A percentile compares a stretch with the other conserved stretches of the same genome.
Conservation (phyloP, 2,329 filamentous ascomycete species). For the Cladobotryum mycophilum region DNA sequence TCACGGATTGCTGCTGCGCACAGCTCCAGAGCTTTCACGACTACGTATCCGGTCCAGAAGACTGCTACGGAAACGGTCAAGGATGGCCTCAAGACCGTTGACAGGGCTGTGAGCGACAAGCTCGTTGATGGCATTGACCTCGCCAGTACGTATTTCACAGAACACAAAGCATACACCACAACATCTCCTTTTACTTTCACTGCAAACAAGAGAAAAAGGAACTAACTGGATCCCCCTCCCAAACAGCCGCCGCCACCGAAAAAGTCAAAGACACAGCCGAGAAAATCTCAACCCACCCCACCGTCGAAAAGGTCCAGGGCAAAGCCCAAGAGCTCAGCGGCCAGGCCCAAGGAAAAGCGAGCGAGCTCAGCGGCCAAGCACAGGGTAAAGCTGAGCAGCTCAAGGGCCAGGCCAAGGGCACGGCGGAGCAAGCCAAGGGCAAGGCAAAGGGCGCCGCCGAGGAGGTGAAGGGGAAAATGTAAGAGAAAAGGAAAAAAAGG, state of each 20-base stretch:
- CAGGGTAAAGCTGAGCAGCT: constrained; percentile 32
- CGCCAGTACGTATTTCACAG: constrained; percentile 39
- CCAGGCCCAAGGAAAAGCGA: constrained; percentile 30
- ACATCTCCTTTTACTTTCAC: not conserved
- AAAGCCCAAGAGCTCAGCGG: constrained; percentile 25
- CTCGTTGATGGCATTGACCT: constrained; percentile 56
- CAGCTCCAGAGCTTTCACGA: constrained; percentile 45
- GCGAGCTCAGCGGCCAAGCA: constrained; percentile 30
- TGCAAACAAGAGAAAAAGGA: not conserved
- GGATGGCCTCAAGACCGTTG: constrained; percentile 53
- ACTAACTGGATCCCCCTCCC: not conserved
- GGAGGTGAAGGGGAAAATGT: constrained; percentile 32
- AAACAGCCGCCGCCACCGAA: constrained; percentile 32
- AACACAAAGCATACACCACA: not conserved
- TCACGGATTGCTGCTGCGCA: constrained; percentile 33
- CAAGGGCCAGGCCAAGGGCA: constrained; percentile 38
- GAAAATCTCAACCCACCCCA: constrained; percentile 20
- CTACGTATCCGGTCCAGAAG: constrained; percentile 40
- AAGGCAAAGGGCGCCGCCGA: constrained; percentile 40
- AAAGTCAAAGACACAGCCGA: constrained; percentile 44
- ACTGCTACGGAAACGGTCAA: constrained; percentile 49
- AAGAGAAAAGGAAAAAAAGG: not conserved
- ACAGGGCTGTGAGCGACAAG: constrained; percentile 55
- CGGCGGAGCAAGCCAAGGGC: constrained; percentile 33
- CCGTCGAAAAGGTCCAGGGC: constrained; percentile 26